Evolutionary conservation across 257 asterid genomes (phyloP), one percentile per base, ranked within the genome.

Genomic region (Solanum piurae): DNA sequence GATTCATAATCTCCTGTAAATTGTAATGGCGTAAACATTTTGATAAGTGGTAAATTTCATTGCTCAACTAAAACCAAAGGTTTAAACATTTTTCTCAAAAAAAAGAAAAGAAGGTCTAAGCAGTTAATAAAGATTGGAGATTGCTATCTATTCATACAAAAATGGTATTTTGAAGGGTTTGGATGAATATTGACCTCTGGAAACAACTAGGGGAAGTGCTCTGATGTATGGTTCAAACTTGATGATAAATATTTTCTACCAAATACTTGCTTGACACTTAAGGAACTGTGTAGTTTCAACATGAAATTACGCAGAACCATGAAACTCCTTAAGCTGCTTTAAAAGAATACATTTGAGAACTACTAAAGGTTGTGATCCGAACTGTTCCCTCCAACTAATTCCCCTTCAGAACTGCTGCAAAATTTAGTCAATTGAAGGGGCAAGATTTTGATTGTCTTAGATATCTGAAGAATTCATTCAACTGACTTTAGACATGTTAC

Each of bases 401-500:
- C 23, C 66, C 85, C 66, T 44, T 44, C 25, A 29, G 27, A 80
- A 27, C 68, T 80, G 85, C 18, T 11, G 16, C 69, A 46, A 46
- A 29, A 9, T 80, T 46, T 80, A 49, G 66, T 80, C 16, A 80
- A 80, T 49, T 80, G 40, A 80, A 46, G 69, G 36, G 85, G 42
- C 85, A 29, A 18, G 68, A 49, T 46, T 80, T 80, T 80, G 69
- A 80, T 80, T 27, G 68, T 44, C 13, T 2, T 29, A 18, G 27
- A 46, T 49, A 80, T 29, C 20, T 80, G 68, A 80, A 44, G 3
- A 77, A 29, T 8, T 49, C 42, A 3, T 46, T 80, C 42, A 46
- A 46, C 85, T 80, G 29, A 80, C 68, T 31, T 80, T 9, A 18
- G 20, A 46, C 85, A 80, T 80, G 66, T 90, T 86, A 92, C 95